Percentiles rank a stretch among this genome's conserved stretches.
Evolutionary conservation across 2,329 filamentous ascomycete genomes (phyloP).

Genomic region (Phyllosticta ampelicida): DNA sequence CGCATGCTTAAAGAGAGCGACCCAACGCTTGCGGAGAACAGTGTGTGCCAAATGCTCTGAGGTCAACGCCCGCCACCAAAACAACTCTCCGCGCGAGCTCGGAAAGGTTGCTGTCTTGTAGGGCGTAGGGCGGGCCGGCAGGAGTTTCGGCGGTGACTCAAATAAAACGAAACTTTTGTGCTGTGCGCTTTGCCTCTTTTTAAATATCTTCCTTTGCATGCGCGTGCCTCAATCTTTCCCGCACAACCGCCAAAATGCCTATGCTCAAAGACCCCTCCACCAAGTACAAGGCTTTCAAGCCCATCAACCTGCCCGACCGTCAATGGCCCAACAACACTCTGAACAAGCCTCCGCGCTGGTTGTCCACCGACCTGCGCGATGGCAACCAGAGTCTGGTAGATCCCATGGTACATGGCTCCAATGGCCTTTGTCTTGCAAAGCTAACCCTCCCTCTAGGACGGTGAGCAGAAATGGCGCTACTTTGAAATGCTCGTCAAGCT

Average conservation of each 20-base stretch:
- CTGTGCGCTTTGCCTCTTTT: not conserved
- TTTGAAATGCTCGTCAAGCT: slow-evolving; percentile 89
- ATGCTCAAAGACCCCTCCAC: slow-evolving; percentile 63
- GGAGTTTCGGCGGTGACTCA: slow-evolving; percentile 4
- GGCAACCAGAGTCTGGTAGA: slow-evolving; percentile 90
- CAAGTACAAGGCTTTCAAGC: slow-evolving; percentile 64
- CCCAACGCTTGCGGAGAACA: not conserved
- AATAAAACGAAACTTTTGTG: not conserved
- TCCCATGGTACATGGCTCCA: slow-evolving; percentile 60
- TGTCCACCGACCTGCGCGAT: slow-evolving; percentile 79
- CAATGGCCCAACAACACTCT: slow-evolving; percentile 79
- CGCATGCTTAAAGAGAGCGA: not conserved
- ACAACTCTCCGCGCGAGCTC: not conserved
- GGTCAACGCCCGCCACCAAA: no score
- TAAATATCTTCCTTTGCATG: slow-evolving; percentile 1
- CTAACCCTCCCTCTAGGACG: slow-evolving; percentile 48
- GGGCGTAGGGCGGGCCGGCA: not conserved
- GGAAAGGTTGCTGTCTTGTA: not conserved
- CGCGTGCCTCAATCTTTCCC: not conserved
- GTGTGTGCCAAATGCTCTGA: no score
- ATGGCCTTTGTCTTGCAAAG: not conserved
- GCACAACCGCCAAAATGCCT: slow-evolving; percentile 21
- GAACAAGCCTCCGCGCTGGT: slow-evolving; percentile 79
- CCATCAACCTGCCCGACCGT: slow-evolving; percentile 55
- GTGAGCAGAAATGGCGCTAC: slow-evolving; percentile 88